Conservation (phyloP, 1,284 basidiomycete species). For the Malassezia slooffiae region DNA sequence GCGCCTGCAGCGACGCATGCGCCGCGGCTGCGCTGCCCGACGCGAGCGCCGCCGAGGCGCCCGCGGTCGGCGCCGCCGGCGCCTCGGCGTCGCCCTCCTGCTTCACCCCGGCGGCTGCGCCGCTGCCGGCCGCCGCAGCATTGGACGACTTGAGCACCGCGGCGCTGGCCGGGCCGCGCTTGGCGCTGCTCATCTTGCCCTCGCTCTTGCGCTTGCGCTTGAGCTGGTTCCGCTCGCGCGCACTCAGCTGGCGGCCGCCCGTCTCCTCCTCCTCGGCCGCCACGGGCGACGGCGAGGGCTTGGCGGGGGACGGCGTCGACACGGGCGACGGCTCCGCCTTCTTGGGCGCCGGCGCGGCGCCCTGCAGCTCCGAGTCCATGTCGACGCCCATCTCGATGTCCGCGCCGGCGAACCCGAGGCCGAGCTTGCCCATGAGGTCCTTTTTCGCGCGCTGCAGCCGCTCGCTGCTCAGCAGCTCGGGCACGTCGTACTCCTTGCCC, state of each 20-base stretch:
- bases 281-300: constrained; percentile 10
- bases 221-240: constrained; percentile 74
- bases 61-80: constrained; percentile 11
- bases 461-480: constrained; percentile 46
- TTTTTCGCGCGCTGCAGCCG: constrained; percentile 68
- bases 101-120: neutral
- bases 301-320: neutral
- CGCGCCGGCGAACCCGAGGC: constrained; percentile 63
- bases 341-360: neutral
- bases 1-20: constrained; percentile 26
- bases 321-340: neutral
- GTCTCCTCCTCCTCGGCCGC: constrained; percentile 12
- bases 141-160: too few relatives aligned
- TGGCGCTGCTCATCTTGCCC: constrained; percentile 54
- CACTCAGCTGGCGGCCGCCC: constrained; percentile 47
- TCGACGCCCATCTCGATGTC: constrained; percentile 54
- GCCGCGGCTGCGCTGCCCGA: constrained; percentile 21
- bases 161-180: too few relatives aligned
- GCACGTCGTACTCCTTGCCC: constrained; percentile 63
- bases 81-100: constrained; percentile 9
- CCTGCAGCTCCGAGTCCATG: constrained; percentile 44
- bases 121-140: too few relatives aligned
- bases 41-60: constrained; percentile 14
- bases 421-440: constrained; percentile 54
- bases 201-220: constrained; percentile 82